Percentiles rank a stretch among this genome's conserved stretches.
Conservation (phyloP, 169 alveolate species). For the Cryptosporidium felis region DNA sequence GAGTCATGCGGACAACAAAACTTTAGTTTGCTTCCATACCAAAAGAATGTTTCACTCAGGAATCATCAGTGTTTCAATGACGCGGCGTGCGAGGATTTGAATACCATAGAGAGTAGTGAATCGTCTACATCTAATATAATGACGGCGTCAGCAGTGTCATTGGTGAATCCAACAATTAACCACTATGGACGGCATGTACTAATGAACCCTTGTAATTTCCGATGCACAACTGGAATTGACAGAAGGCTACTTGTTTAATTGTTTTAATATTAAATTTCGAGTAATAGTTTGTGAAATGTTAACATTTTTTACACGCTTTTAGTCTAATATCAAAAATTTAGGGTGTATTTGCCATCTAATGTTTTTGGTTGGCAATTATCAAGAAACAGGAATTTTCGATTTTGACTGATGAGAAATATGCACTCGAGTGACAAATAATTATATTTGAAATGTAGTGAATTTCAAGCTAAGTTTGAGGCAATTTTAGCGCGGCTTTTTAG, state of each 20-base stretch:
- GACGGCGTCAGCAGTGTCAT: background rate
- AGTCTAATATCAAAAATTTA: too few relatives aligned
- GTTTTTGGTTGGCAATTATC: too few relatives aligned
- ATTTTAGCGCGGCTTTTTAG: too few relatives aligned
- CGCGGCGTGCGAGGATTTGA: background rate
- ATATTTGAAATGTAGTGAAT: constrained; percentile 1
- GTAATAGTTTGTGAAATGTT: too few relatives aligned
- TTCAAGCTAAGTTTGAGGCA: constrained; percentile 23
- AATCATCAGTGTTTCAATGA: background rate
- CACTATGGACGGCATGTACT: constrained; percentile 40
- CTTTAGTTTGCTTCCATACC: background rate
- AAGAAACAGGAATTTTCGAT: too few relatives aligned
- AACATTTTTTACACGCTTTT: too few relatives aligned
- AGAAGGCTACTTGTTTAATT: constrained; percentile 43
- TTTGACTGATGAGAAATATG: background rate
- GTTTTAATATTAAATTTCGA: too few relatives aligned
- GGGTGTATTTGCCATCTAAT: too few relatives aligned
- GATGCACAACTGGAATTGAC: constrained; percentile 50
- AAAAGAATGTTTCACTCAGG: background rate
- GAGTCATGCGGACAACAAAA: background rate
- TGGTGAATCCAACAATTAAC: constrained; percentile 31
- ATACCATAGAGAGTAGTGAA: background rate
- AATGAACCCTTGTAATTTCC: constrained; percentile 25
- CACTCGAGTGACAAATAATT: constrained; percentile 8
- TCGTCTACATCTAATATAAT: background rate